Evolutionary conservation across 208 protist species (phyloP).

Genomic region (Trypanosoma vivax): DNA sequence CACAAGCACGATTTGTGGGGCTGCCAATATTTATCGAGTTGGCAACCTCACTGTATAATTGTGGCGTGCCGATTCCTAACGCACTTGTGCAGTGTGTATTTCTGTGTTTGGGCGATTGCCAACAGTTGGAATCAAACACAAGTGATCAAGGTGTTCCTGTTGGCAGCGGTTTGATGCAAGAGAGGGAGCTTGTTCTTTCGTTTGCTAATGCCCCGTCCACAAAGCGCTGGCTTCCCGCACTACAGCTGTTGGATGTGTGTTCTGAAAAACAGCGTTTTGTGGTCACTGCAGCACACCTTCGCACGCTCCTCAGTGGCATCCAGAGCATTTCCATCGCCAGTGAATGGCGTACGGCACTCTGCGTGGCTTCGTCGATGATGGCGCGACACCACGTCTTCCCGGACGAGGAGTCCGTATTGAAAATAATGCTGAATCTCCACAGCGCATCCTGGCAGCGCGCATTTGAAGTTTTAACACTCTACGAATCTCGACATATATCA

Average conservation of each 20-base stretch:
- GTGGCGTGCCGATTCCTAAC: slow-evolving; percentile 32
- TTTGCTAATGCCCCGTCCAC: slow-evolving; percentile 10
- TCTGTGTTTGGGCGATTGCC: slow-evolving; percentile 41
- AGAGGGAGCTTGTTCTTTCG: slow-evolving; percentile 13
- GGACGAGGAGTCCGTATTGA: slow-evolving; percentile 38
- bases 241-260: slow-evolving; percentile 32
- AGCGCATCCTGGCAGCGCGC: slow-evolving; percentile 61
- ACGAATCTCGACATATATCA: slow-evolving; percentile 18
- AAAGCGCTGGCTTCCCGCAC: slow-evolving; percentile 36
- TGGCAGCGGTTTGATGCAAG: not conserved
- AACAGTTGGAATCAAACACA: not conserved
- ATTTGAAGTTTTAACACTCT: slow-evolving; percentile 47
- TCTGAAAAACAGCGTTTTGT: slow-evolving; percentile 18
- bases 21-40: slow-evolving; percentile 32
- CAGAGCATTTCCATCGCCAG: slow-evolving; percentile 54
- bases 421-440: slow-evolving; percentile 56
- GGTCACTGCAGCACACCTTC: slow-evolving; percentile 50
- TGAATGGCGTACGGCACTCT: slow-evolving; percentile 51
- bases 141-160: not conserved
- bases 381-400: slow-evolving; percentile 20
- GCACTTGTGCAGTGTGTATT: slow-evolving; percentile 67
- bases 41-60: slow-evolving; percentile 18
- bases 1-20: slow-evolving; percentile 52
- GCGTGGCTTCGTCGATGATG: slow-evolving; percentile 28
- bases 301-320: slow-evolving; percentile 48